Evolutionary conservation across 345 rosid genomes (phyloP).

Genomic region (Linum trigynum): DNA sequence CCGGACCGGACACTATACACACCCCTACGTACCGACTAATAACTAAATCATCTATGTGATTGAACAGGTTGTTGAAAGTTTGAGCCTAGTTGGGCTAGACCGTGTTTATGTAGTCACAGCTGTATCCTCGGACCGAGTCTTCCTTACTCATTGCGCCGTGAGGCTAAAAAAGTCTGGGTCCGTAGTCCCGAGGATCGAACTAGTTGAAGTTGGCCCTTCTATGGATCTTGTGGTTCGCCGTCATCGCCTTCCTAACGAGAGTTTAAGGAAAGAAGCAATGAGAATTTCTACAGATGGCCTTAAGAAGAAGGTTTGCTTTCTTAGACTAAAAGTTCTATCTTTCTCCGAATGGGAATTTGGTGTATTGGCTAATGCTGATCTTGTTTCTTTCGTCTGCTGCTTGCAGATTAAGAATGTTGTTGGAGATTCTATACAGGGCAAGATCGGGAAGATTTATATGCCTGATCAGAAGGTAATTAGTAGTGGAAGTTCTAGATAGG

Average conservation of each 20-base stretch:
- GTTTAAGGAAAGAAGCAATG: slow-evolving; percentile 79
- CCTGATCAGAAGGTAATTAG: slow-evolving; percentile 67
- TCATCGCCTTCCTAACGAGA: slow-evolving; percentile 76
- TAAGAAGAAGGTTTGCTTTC: slow-evolving; percentile 68
- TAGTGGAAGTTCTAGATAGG: too few species aligned
- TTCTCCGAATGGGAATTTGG: not conserved
- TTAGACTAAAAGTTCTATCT: not conserved
- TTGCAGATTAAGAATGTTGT: slow-evolving; percentile 1
- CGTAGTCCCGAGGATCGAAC: slow-evolving; percentile 80
- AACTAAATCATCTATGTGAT: slow-evolving; percentile 6
- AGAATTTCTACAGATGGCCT: slow-evolving; percentile 52
- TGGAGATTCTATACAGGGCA: not conserved
- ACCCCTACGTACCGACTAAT: not conserved
- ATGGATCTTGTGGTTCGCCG: slow-evolving; percentile 93
- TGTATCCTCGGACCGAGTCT: slow-evolving; percentile 49
- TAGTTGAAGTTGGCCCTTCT: slow-evolving; percentile 89
- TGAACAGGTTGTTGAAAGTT: slow-evolving; percentile 69
- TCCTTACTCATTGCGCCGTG: slow-evolving; percentile 73
- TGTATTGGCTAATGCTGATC: slow-evolving; percentile 6
- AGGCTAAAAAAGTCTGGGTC: slow-evolving; percentile 83
- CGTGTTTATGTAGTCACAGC: slow-evolving; percentile 84
- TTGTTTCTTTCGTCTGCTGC: not conserved
- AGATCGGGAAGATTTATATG: slow-evolving; percentile 17
- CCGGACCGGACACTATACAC: too few species aligned
- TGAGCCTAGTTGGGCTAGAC: slow-evolving; percentile 80